Base-by-base conservation (phyloP, 2,329 filamentous ascomycete species). In the Talaromyces sp. region DNA sequence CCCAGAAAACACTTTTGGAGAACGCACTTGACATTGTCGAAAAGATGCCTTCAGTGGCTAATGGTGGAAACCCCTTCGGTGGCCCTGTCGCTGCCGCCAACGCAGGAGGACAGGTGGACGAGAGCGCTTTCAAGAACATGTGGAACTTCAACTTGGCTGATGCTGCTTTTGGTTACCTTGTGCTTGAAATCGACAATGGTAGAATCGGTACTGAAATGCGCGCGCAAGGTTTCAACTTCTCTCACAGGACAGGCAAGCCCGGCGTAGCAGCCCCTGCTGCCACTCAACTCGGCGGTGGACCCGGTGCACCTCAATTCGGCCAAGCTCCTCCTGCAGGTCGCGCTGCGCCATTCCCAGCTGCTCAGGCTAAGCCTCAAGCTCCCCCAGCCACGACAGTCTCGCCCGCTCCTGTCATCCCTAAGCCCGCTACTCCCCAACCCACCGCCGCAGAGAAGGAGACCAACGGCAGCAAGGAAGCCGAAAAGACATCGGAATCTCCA, bases 111-210 rank as follows among this genome's bases (percentile, higher is more conserved):
- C 91, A 96, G 74, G 93, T 99, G 19, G 95, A 99, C 69, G 95
- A 99, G 83, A 97, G 93, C 73, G 95, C 95, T 1, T 99, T 99
- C 86, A 99, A 99, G 84, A 99, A 99, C 78, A 98, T 98, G 95
- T 99, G 95, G 95, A 99, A 99, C 80, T 99, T 99, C 82, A 98
- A 98, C 78, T 81, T 99, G 70, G 95, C 95, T 34, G 95, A 99
- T 82, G 95, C 95, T 64, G 94, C 95, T 22, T 99, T 98, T 77
- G 95, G 95, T 67, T 99, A 93, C 84, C 84, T 99, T 61, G 93
- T 98, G 17, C 81, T 99, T 65, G 95, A 99, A 77, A 90, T 99
- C 67, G 95, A 99, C 75, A 91, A 93, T 74, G 95, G 95, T 61
- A 89, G 95, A 51, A 98, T 99, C 71, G 95, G 93, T 56, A 99